A percentile compares a stretch with the other conserved stretches of the same genome.
Conservation (phyloP, 768 basidiomycete genomes). For the Scleroderma citrinum region DNA sequence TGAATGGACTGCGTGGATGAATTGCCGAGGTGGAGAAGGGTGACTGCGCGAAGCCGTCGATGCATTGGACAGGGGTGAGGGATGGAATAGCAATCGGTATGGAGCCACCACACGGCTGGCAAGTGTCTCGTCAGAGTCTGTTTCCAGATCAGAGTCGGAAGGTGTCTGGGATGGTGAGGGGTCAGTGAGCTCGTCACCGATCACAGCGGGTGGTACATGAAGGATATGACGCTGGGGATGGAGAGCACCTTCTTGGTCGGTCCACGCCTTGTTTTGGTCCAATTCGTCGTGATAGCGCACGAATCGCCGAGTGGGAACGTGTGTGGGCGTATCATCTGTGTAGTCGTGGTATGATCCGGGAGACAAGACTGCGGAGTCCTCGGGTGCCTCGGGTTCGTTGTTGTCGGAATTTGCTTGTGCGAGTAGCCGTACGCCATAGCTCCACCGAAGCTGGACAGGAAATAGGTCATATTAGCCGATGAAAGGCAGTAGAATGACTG, state of each 20-base stretch:
- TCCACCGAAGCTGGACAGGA: constrained; percentile 74
- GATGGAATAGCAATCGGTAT: constrained; percentile 30
- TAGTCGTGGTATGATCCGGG: background rate
- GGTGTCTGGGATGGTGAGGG: background rate
- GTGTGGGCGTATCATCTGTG: background rate
- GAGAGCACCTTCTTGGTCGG: background rate
- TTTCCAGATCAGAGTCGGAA: constrained; percentile 17
- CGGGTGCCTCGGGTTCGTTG: constrained; percentile 26
- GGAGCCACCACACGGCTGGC: background rate
- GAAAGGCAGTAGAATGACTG: background rate
- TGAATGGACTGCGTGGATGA: background rate
- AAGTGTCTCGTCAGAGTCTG: constrained; percentile 18
- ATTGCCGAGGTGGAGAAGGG: no score
- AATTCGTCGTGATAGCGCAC: constrained; percentile 5
- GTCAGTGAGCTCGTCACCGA: constrained; percentile 13
- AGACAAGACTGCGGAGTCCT: background rate
- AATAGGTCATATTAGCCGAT: background rate
- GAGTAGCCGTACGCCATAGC: constrained; percentile 82
- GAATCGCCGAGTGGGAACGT: background rate
- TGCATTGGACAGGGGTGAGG: background rate
- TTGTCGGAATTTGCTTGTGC: constrained; percentile 71
- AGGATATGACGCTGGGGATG: background rate
- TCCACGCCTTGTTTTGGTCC: background rate
- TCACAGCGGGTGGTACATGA: constrained; percentile 1
- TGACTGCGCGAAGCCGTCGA: background rate